These are phyloP conservation scores for Thelonectria discophora DNA, from an alignment of 2,329 filamentous ascomycete genomes.

Conservation along the genomic window DNA sequence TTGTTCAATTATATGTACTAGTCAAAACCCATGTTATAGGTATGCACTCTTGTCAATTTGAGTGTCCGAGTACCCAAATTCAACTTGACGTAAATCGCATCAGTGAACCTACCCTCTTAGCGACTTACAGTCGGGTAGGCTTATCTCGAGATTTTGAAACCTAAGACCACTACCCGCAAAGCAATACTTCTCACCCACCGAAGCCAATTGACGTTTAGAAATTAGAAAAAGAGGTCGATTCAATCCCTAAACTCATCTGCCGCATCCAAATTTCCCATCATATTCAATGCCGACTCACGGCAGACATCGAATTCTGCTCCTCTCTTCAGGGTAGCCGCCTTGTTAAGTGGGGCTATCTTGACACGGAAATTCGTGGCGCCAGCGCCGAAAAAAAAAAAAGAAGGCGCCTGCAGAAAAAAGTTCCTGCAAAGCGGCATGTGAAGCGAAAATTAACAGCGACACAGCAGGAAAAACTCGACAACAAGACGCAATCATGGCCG, in stretches of 20 bases:
- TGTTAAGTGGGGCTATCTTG: constrained; percentile 43
- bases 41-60: too few species aligned
- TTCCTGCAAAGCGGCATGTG: constrained; percentile 44
- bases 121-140: too few species aligned
- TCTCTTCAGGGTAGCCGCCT: constrained; percentile 11
- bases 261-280: background rate
- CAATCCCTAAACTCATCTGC: background rate
- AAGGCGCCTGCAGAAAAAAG: constrained; percentile 48
- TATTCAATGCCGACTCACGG: background rate
- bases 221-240: background rate
- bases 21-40: too few species aligned
- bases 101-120: too few species aligned
- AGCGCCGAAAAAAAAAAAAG: constrained; percentile 42
- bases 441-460: constrained; percentile 40
- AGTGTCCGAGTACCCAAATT: too few species aligned
- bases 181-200: too few species aligned
- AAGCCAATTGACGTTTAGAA: background rate
- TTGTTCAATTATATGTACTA: too few species aligned
- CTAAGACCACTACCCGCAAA: too few species aligned
- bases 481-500: constrained; percentile 58
- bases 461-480: constrained; percentile 41
- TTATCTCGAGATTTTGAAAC: background rate
- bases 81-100: too few species aligned
- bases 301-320: background rate
- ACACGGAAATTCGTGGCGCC: constrained; percentile 50